Percentiles rank a stretch among this genome's conserved stretches.
Conservation (phyloP, 352 stramenopile species). For the Pythium chondricola region DNA sequence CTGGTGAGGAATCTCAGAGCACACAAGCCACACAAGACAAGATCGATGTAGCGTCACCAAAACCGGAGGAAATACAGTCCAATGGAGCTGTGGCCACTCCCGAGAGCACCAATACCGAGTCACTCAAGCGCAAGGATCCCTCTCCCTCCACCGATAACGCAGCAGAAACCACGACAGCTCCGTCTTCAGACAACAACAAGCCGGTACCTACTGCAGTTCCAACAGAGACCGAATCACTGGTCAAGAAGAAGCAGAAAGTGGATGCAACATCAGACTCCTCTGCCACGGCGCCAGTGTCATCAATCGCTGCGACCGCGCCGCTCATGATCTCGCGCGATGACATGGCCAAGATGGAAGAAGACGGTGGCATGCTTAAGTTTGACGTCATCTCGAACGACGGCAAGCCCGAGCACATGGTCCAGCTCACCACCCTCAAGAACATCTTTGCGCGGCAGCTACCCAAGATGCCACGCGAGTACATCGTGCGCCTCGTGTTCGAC, state of each 20-base stretch:
- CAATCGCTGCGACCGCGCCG: conserved; percentile 16
- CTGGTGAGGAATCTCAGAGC: no score
- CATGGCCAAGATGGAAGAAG: conserved; percentile 86
- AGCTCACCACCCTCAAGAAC: conserved; percentile 96
- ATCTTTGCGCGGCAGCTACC: conserved; percentile 97
- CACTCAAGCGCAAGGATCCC: conserved; percentile 22
- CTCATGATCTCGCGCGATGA: conserved; percentile 79
- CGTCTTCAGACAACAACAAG: no score
- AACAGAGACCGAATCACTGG: conserved; percentile 2
- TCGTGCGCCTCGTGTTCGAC: conserved; percentile 98
- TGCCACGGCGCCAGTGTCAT: not conserved
- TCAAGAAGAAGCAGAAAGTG: conserved; percentile 39
- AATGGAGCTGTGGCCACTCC: not conserved
- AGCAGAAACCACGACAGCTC: not conserved
- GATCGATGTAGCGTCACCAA: not conserved
- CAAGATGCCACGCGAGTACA: conserved; percentile 99
- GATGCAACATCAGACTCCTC: conserved; percentile 8
- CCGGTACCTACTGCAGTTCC: not conserved
- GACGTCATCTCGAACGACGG: conserved; percentile 91
- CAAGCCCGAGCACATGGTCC: conserved; percentile 78
- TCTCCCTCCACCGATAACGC: not conserved
- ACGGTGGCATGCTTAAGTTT: conserved; percentile 73
- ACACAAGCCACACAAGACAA: not conserved
- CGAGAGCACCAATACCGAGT: conserved; percentile 4
- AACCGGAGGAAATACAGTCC: not conserved